A percentile compares a stretch with the other conserved stretches of the same genome.
Evolutionary conservation across 192 early-diverging fungal species (phyloP).

Genomic region (Podila horticola): DNA sequence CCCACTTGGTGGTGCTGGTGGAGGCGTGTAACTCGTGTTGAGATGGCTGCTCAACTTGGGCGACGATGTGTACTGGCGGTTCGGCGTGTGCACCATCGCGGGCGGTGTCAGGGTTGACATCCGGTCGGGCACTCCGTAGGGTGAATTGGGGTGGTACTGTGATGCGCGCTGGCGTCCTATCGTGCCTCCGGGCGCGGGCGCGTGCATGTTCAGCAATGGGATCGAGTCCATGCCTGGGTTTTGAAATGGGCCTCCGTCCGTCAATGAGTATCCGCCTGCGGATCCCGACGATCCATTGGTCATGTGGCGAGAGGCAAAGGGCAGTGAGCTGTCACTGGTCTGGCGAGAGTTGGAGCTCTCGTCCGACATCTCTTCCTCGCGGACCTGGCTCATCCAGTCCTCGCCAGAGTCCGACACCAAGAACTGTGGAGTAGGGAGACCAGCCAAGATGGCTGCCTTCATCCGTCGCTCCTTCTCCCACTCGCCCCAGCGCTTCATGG

Average conservation of each 20-base stretch:
- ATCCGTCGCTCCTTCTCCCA: slow-evolving; percentile 61
- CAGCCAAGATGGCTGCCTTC: slow-evolving; percentile 56
- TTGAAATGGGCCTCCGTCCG: slow-evolving; percentile 8
- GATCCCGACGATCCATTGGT: slow-evolving; percentile 26
- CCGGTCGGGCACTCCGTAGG: slow-evolving; percentile 11
- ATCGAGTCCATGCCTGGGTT: slow-evolving; percentile 39
- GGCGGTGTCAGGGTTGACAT: slow-evolving; percentile 21
- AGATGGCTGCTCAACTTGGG: slow-evolving; percentile 25
- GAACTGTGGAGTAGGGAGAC: slow-evolving; percentile 54
- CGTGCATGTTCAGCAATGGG: slow-evolving; percentile 47
- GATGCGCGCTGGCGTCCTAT: slow-evolving; percentile 29
- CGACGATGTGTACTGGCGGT: slow-evolving; percentile 16
- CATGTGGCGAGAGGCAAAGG: slow-evolving; percentile 39
- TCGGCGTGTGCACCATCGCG: slow-evolving; percentile 8
- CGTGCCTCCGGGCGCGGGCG: slow-evolving; percentile 41
- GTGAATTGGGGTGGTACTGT: neutral
- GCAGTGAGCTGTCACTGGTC: slow-evolving; percentile 38
- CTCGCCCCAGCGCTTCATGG: slow-evolving; percentile 80
- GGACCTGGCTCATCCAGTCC: slow-evolving; percentile 36
- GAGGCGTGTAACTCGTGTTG: slow-evolving; percentile 24
- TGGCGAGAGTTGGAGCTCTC: slow-evolving; percentile 37
- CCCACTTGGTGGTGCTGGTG: slow-evolving; percentile 41
- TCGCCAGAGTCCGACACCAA: slow-evolving; percentile 50
- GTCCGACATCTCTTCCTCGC: slow-evolving; percentile 47
- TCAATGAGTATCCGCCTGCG: slow-evolving; percentile 22